These are phyloP conservation scores for Rhodamnia rubescens DNA, from an alignment of 345 rosid species.

Conservation along the genomic window DNA sequence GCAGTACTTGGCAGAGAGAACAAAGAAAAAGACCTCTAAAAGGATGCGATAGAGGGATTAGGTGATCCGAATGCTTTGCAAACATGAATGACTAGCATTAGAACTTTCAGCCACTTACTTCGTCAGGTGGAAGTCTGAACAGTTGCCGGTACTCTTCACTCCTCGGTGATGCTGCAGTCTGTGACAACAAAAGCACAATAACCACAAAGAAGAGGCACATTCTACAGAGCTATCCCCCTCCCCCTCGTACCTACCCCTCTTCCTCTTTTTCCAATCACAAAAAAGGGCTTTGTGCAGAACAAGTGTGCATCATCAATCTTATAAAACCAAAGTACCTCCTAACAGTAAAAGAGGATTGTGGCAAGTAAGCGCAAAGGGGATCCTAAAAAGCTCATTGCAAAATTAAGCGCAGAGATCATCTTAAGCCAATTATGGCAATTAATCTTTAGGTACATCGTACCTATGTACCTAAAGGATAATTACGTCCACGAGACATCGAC, in stretches of 20 bases:
- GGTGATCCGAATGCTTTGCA: neutral
- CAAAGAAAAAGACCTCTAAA: neutral
- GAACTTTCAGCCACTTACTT: slow-evolving; percentile 32
- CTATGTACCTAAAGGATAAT: too few relatives aligned
- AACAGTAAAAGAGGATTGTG: neutral
- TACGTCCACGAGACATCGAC: neutral
- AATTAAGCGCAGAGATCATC: neutral
- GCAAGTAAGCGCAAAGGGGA: neutral
- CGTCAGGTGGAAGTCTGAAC: slow-evolving; percentile 75
- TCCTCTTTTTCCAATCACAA: neutral
- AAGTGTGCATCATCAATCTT: neutral
- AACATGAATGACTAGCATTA: neutral
- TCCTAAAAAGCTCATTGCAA: neutral
- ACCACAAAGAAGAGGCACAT: neutral
- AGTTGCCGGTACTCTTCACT: slow-evolving; percentile 85
- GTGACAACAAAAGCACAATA: slow-evolving; percentile 1
- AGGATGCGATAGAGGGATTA: neutral
- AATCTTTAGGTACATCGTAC: neutral
- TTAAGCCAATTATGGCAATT: neutral
- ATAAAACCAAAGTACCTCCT: neutral
- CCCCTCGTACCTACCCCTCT: fast-evolving
- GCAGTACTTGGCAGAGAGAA: neutral
- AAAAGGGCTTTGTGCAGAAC: neutral
- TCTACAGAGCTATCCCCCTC: neutral
- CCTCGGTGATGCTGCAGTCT: slow-evolving; percentile 39